phyloP scores from a whole-genome alignment of 352 stramenopile species.

The Aphanomyces astaci region DNA sequence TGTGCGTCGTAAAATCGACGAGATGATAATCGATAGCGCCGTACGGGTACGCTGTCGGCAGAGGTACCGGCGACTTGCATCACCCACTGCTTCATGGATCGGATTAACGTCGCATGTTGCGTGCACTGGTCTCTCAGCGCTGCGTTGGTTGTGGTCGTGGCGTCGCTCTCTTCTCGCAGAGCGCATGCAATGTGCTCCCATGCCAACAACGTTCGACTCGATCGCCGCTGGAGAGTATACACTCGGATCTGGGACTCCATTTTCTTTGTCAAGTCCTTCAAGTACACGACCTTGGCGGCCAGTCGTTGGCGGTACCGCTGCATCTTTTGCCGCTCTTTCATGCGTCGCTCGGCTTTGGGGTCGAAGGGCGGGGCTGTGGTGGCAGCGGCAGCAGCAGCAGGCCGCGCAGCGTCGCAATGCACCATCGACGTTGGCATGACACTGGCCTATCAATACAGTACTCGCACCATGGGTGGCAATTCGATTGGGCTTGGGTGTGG shows the following conservation, averaged over 20 bases:
- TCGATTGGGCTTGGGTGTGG: no score
- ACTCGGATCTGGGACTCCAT: not conserved
- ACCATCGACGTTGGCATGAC: no score
- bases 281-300: not conserved
- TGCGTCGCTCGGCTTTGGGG: not conserved
- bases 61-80: no score
- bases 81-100: slow-evolving; percentile 7
- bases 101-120: not conserved
- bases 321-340: slow-evolving; percentile 1
- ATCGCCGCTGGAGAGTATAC: not conserved
- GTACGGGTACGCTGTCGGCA: not conserved
- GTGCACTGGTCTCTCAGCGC: not conserved
- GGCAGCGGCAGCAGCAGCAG: not conserved
- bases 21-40: not conserved
- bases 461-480: no score
- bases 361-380: not conserved
- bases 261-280: not conserved
- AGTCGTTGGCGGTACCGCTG: not conserved
- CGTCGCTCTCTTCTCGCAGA: not conserved
- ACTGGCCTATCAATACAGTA: no score
- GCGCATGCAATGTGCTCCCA: not conserved
- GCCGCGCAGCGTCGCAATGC: no score
- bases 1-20: no score
- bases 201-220: not conserved
- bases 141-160: not conserved